These are phyloP conservation scores for Mrakia hoshinonis DNA, from an alignment of 768 basidiomycete genomes.

Conservation along the genomic window DNA sequence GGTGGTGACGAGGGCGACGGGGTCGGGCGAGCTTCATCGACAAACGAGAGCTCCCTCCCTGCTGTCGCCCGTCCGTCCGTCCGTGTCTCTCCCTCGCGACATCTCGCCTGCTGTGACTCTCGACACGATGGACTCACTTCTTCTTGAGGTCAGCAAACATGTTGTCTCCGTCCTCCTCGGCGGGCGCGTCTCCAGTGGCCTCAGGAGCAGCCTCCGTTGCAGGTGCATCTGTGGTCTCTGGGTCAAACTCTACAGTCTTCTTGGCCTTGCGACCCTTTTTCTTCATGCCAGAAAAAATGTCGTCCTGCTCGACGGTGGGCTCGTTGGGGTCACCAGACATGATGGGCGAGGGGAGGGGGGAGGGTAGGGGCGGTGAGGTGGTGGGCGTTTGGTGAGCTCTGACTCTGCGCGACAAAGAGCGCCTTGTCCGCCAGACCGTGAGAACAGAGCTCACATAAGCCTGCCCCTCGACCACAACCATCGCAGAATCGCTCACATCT, in stretches of 20 bases:
- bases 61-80: too few species aligned
- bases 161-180: conserved; percentile 53
- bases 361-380: background rate
- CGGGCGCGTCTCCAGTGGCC: conserved; percentile 25
- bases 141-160: conserved; percentile 88
- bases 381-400: too few species aligned
- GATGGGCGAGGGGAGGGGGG: background rate
- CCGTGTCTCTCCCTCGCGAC: too few species aligned
- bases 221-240: conserved; percentile 31
- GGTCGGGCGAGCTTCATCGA: background rate
- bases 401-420: too few species aligned
- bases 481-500: too few species aligned
- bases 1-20: background rate
- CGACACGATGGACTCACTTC: conserved; percentile 44
- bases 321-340: conserved; percentile 33
- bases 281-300: conserved; percentile 45
- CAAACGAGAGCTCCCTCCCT: background rate
- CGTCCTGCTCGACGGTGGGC: conserved; percentile 37
- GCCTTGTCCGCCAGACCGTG: too few species aligned
- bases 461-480: too few species aligned
- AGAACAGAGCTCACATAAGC: too few species aligned
- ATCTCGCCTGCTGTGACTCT: too few species aligned
- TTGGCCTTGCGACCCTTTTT: conserved; percentile 45
- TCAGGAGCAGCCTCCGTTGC: conserved; percentile 7
- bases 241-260: conserved; percentile 34